Percentiles rank a stretch among this genome's conserved stretches.
Evolutionary conservation across 805 yeast species (phyloP).

Genomic region (Monosporozyma siamensis): DNA sequence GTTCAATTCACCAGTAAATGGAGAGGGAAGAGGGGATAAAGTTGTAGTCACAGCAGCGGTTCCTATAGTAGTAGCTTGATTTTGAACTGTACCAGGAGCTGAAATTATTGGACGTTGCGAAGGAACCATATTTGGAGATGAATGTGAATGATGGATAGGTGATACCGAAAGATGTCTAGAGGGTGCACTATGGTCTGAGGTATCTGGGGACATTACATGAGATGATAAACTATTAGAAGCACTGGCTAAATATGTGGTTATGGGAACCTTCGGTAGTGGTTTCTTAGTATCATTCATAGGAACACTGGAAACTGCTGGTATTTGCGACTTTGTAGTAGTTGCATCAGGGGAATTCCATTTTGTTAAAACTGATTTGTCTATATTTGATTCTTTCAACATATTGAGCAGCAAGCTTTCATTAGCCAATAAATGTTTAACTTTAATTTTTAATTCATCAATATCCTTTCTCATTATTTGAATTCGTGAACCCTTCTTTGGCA

Average conservation of each 20-base stretch:
- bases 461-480: constrained; percentile 77
- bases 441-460: constrained; percentile 67
- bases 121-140: constrained; percentile 12
- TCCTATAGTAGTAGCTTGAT: background rate
- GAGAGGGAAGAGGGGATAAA: constrained; percentile 24
- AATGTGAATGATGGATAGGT: constrained; percentile 9
- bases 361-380: constrained; percentile 4
- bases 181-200: background rate
- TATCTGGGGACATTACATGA: background rate
- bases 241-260: constrained; percentile 37
- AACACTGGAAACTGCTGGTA: constrained; percentile 28
- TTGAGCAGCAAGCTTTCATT: constrained; percentile 41
- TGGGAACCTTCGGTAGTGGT: constrained; percentile 20
- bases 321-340: background rate
- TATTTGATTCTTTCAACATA: constrained; percentile 2
- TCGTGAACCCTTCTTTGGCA: constrained; percentile 88
- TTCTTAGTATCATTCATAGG: background rate
- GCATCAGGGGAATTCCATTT: background rate
- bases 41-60: constrained; percentile 16
- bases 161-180: constrained; percentile 1
- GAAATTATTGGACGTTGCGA: background rate
- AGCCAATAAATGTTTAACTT: constrained; percentile 55
- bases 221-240: constrained; percentile 27
- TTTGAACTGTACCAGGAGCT: background rate
- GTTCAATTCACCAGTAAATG: constrained; percentile 13